Base-by-base conservation (phyloP, 2,329 filamentous ascomycete species). In the Trichoderma brevicompactum region DNA sequence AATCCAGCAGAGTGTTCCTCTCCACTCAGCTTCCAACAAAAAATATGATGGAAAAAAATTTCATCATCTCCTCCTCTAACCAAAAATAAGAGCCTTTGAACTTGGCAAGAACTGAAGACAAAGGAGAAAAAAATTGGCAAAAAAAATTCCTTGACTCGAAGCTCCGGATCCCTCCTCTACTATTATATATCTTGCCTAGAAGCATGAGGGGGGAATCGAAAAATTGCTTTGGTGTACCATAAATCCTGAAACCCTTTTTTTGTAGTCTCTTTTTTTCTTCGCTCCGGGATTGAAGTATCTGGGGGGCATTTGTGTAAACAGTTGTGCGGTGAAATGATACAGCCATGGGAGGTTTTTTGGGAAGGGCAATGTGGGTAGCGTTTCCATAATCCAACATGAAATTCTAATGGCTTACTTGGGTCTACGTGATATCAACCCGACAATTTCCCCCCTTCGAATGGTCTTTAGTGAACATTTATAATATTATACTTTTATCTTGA, bases 281-380 rank as follows among this genome's bases (percentile, higher is more conserved):
- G 70, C 72, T 73, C 68, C 74, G 28, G 36, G 48, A 43, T 48
- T 23, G 32, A 48, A 48, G 15, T 12, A 49, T 43, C 44, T 73
- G 68, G 76, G 76, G 76, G 77, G 78, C 73, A 74, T 74, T 79
- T 78, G 74, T 80, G 78, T 79, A 78, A 79, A 78, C 74, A 77
- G 70, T 46, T 71, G 70, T 74, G 75, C 71, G 74, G 73, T 75
- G 19, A 71, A 72, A 71, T 68, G 70, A 74, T 68, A 66, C 69
- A 69, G 69, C 69, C 66, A 71, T 70, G 69, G 73, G 65, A 64
- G 68, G 70, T 70, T 72, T 72, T 72, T 72, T 69, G 72, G 72
- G 72, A 74, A 73, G 49, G 69, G 71, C 67, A 71, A 72, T 72
- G 70, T 69, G 70, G 71, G 74, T 69, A 72, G 72, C 68, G 69